Evolutionary conservation across 2,329 filamentous ascomycete species (phyloP).

Genomic region (Drechmeria coniospora): DNA sequence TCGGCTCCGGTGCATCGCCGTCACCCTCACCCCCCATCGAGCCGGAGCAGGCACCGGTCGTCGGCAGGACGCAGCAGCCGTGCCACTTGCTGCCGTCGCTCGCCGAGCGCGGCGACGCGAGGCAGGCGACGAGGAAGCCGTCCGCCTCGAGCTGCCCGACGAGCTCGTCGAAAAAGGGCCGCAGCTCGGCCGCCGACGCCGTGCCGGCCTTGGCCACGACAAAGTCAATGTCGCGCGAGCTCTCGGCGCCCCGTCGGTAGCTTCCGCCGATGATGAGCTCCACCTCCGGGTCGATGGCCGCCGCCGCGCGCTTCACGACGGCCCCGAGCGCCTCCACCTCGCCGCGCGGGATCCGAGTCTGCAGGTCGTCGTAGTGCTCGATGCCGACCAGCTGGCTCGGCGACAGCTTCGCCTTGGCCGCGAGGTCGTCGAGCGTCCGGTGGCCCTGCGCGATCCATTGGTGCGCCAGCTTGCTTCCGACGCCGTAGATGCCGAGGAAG

Average conservation of each 20-base stretch:
- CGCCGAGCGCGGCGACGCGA: conserved; percentile 40
- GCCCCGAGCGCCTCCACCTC: conserved; percentile 59
- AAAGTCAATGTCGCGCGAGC: conserved; percentile 71
- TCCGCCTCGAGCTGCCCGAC: conserved; percentile 42
- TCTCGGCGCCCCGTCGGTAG: conserved; percentile 62
- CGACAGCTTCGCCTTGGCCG: conserved; percentile 44
- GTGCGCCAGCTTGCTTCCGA: conserved; percentile 52
- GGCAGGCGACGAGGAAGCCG: conserved; percentile 53
- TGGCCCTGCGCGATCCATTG: conserved; percentile 66
- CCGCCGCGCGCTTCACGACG: conserved; percentile 45
- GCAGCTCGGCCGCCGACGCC: conserved; percentile 35
- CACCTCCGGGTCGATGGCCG: conserved; percentile 44
- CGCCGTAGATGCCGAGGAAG: conserved; percentile 70
- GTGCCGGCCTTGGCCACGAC: conserved; percentile 60
- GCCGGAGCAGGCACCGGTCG: no score
- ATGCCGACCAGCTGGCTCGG: conserved; percentile 60
- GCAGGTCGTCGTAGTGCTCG: conserved; percentile 67
- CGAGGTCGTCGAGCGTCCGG: conserved; percentile 58
- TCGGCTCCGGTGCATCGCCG: no score
- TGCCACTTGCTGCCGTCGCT: conserved; percentile 67
- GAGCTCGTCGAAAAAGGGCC: conserved; percentile 45
- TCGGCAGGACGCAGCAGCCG: conserved; percentile 61
- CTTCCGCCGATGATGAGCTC: conserved; percentile 68
- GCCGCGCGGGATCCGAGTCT: conserved; percentile 57
- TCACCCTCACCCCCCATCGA: conserved; percentile 14